Evolutionary conservation across 169 alveolate species (phyloP).

Genomic region (Plasmodium gonderi): DNA sequence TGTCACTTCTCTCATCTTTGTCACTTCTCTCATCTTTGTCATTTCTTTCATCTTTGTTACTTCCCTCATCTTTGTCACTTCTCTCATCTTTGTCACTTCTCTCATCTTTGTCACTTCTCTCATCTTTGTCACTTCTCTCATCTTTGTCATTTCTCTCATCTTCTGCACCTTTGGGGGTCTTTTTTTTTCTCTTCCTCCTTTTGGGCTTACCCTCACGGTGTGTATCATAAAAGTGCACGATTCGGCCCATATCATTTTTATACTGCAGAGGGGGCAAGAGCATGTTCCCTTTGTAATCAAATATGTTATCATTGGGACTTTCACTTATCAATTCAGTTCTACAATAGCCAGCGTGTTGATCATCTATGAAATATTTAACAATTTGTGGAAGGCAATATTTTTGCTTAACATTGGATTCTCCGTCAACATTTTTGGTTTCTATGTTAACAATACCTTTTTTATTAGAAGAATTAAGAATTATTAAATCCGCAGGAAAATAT

Average conservation of each 20-base stretch:
- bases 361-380: conserved; percentile 76
- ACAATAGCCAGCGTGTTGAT: conserved; percentile 78
- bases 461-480: conserved; percentile 91
- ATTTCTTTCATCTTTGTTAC: not conserved
- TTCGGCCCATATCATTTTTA: not conserved
- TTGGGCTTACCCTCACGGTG: not conserved
- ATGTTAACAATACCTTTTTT: conserved; percentile 92
- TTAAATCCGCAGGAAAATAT: conserved; percentile 95
- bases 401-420: conserved; percentile 95
- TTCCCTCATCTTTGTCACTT: not conserved
- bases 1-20: not conserved
- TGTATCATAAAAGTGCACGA: conserved; percentile 28
- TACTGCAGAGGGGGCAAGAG: conserved; percentile 70
- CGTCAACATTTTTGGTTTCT: conserved; percentile 92
- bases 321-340: conserved; percentile 77
- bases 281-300: conserved; percentile 72
- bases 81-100: no score
- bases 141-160: not conserved
- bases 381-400: conserved; percentile 86
- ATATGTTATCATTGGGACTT: conserved; percentile 76
- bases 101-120: not conserved
- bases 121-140: not conserved
- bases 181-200: not conserved
- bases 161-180: no score
- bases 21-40: not conserved